Evolutionary conservation across 192 early-diverging fungal genomes (phyloP), one percentile per base, ranked within the genome.

Genomic region (Entomortierella chlamydospora): DNA sequence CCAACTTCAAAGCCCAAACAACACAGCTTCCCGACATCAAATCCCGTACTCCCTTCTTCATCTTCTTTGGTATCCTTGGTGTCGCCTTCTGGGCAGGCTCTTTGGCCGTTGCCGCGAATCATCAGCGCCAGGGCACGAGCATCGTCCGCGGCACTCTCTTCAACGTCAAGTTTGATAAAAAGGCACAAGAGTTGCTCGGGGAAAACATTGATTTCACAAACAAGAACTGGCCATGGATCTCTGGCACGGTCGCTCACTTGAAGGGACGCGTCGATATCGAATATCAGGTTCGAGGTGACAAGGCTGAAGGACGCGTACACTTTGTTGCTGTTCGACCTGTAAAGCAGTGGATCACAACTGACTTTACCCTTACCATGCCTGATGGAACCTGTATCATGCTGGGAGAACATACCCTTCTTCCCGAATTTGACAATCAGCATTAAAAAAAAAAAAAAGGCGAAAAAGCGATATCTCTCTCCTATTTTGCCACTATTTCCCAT

Each of bases 81-180:
- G 73, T 85, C 8, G 55, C 57, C 17, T 72, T 87, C 49, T 90
- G 89, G 89, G 73, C 74, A 7, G 88, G 73, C 52, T 85, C 81
- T 15, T 61, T 88, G 15, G 82, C 85, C 4, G 53, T 77, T 11
- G 85, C 88, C 12, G 83, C 86, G 47, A 90, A 90, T 45, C 83
- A 89, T 59, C 88, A 90, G 61, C 86, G 88, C 8, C 77, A 83
- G 39, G 85, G 82, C 25, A 87, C 83, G 13, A 83, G 82, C 23
- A 83, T 85, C 47, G 88, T 90, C 25, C 81, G 85, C 28, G 87
- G 84, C 20, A 88, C 87, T n/a, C 53, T 90, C 18, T 90, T 89
- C 60, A 87, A 82, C 39, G 84, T 88, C 25, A 86, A 86, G 39
- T 86, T 87, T 73, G 79, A 89, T 55, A 78, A 70, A 13, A 69